phyloP scores from a whole-genome alignment of 176 grass and related monocot species.

The Avena sativa region DNA sequence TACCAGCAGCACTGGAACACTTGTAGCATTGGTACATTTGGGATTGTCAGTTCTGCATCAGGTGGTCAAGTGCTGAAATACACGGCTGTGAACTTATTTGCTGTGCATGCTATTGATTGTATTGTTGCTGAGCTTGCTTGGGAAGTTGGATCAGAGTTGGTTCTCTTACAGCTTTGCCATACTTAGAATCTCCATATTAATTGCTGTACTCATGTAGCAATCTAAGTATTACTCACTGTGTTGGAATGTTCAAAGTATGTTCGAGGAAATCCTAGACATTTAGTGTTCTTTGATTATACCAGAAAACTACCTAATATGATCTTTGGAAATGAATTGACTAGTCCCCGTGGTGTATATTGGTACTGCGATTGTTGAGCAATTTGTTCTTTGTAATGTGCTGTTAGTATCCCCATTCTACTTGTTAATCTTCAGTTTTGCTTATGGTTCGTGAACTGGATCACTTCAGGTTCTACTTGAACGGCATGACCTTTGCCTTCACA shows the following conservation, averaged over 20 bases:
- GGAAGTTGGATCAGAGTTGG: constrained; percentile 1
- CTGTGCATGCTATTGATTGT: background rate
- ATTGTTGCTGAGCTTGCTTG: constrained; percentile 37
- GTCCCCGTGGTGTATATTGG: constrained; percentile 26
- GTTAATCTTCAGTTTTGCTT: constrained; percentile 5
- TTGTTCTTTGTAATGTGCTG: constrained; percentile 40
- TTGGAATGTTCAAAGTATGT: constrained; percentile 11
- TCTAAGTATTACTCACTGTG: background rate
- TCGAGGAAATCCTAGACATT: background rate
- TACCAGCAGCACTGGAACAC: background rate
- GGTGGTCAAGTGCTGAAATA: background rate
- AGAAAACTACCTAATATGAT: background rate
- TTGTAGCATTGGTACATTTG: background rate
- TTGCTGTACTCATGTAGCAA: background rate
- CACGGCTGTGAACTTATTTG: background rate
- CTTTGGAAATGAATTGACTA: constrained; percentile 16
- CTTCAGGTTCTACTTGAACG: constrained; percentile 60
- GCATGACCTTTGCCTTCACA: constrained; percentile 61
- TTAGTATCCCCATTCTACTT: background rate
- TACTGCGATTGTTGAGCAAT: background rate
- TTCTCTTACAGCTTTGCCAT: background rate
- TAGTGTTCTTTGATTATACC: background rate
- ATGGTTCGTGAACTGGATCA: constrained; percentile 28
- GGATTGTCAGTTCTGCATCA: background rate
- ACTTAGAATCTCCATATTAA: constrained; percentile 4